Evolutionary conservation across 1,284 basidiomycete genomes (phyloP).

Genomic region (Apiotrichum veenhuisii): DNA sequence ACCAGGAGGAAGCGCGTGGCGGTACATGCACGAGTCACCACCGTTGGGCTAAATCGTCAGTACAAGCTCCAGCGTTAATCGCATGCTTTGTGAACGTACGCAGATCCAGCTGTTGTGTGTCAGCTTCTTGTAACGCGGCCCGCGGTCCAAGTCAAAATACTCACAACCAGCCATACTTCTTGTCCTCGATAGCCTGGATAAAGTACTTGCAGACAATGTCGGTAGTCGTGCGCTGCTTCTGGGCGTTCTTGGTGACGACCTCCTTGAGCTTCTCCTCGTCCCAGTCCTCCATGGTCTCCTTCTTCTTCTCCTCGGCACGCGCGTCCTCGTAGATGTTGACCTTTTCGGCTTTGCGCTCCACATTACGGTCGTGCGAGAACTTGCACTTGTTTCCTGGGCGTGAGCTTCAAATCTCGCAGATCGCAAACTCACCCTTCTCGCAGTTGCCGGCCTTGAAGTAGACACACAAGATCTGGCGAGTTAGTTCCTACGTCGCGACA

Average conservation of each 20-base stretch:
- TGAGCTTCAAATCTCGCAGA: conserved; percentile 1
- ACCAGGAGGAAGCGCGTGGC: conserved; percentile 82
- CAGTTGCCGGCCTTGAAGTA: conserved; percentile 86
- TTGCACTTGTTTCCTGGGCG: conserved; percentile 71
- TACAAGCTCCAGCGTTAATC: not conserved
- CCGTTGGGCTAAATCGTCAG: conserved; percentile 42
- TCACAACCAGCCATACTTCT: conserved; percentile 64
- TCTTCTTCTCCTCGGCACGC: conserved; percentile 63
- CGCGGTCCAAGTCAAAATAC: conserved; percentile 5
- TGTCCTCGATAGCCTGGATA: conserved; percentile 90
- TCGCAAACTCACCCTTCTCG: conserved; percentile 62
- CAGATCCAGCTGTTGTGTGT: conserved; percentile 49
- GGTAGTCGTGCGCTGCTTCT: conserved; percentile 87
- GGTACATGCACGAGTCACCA: conserved; percentile 81
- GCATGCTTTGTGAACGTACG: conserved; percentile 25
- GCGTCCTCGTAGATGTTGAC: conserved; percentile 91
- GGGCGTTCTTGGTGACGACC: conserved; percentile 83
- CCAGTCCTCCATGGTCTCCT: conserved; percentile 97
- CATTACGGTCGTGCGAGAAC: conserved; percentile 87
- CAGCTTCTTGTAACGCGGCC: conserved; percentile 17
- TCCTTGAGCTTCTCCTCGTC: conserved; percentile 86
- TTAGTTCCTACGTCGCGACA: too few species aligned
- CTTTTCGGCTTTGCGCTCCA: conserved; percentile 90
- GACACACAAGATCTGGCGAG: conserved; percentile 62
- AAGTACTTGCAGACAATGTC: conserved; percentile 98